These are phyloP conservation scores for Chlorophyllum brunneum DNA, from an alignment of 768 basidiomycete species.

Conservation along the genomic window DNA sequence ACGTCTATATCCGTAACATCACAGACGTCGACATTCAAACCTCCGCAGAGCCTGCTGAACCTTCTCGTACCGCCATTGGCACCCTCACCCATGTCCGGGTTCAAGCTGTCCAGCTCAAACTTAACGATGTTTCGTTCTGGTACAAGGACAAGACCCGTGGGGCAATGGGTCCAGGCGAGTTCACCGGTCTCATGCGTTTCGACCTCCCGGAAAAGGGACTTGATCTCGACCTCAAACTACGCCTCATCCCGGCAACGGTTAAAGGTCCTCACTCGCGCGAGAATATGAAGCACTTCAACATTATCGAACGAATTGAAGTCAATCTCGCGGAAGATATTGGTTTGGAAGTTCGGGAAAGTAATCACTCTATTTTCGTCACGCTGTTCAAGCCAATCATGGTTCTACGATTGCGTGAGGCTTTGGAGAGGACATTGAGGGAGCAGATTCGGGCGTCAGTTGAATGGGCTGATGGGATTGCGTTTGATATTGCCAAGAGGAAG, in stretches of 20 bases:
- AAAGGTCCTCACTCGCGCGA: conserved; percentile 39
- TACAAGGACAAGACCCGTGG: conserved; percentile 59
- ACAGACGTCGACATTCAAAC: conserved; percentile 50
- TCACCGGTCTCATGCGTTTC: conserved; percentile 59
- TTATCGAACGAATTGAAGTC: conserved; percentile 52
- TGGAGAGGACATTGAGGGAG: conserved; percentile 54
- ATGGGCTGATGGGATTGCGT: conserved; percentile 52
- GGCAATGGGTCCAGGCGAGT: conserved; percentile 48
- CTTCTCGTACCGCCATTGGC: conserved; percentile 49
- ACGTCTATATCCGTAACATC: conserved; percentile 69
- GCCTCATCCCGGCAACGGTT: conserved; percentile 52
- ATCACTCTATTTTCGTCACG: conserved; percentile 58
- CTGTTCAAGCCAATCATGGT: conserved; percentile 63
- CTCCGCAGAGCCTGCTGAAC: conserved; percentile 29
- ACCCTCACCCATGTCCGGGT: conserved; percentile 62
- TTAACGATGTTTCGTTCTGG: conserved; percentile 70
- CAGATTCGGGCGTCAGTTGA: conserved; percentile 51
- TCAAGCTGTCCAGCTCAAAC: conserved; percentile 59
- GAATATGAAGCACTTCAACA: conserved; percentile 45
- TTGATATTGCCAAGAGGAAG: conserved; percentile 51
- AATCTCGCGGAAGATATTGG: conserved; percentile 53
- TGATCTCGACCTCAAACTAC: conserved; percentile 64
- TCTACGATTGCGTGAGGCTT: conserved; percentile 51
- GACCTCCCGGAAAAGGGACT: conserved; percentile 63
- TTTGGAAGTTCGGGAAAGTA: conserved; percentile 53